Percentiles rank a stretch among this genome's conserved stretches.
These are phyloP conservation scores for Arthrinium puccinioides DNA, from an alignment of 2,329 filamentous ascomycete species.

Conservation along the genomic window DNA sequence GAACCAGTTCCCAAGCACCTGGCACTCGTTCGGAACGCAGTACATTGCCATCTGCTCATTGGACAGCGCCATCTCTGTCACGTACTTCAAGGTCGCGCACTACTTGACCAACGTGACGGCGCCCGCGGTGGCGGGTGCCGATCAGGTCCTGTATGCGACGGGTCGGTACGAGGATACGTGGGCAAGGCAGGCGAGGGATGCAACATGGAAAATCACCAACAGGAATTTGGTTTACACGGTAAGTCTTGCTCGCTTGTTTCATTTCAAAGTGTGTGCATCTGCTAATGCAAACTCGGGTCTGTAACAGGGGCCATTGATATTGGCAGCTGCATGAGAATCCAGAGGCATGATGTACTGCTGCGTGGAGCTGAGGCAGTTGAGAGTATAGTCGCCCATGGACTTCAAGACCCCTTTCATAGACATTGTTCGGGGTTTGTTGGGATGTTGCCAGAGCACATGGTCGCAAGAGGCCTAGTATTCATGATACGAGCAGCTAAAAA, in stretches of 20 bases:
- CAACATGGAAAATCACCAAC: neutral
- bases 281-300: too few relatives aligned
- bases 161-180: neutral
- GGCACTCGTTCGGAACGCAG: neutral
- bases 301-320: too few relatives aligned
- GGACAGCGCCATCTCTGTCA: conserved; percentile 1
- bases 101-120: neutral
- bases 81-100: neutral
- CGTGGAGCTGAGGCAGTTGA: too few relatives aligned
- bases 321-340: too few relatives aligned
- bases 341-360: too few relatives aligned
- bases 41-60: neutral
- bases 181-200: neutral
- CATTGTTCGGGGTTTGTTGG: too few relatives aligned
- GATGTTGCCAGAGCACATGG: too few relatives aligned
- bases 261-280: too few relatives aligned
- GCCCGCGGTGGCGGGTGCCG: neutral
- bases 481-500: too few relatives aligned
- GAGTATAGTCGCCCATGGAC: too few relatives aligned
- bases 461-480: too few relatives aligned
- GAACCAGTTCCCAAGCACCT: neutral
- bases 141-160: neutral
- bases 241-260: neutral
- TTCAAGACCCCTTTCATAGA: too few relatives aligned
- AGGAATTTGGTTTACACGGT: conserved; percentile 1